These are phyloP conservation scores for Plasmodium blacklocki DNA, from an alignment of 169 alveolate species.

Conservation along the genomic window DNA sequence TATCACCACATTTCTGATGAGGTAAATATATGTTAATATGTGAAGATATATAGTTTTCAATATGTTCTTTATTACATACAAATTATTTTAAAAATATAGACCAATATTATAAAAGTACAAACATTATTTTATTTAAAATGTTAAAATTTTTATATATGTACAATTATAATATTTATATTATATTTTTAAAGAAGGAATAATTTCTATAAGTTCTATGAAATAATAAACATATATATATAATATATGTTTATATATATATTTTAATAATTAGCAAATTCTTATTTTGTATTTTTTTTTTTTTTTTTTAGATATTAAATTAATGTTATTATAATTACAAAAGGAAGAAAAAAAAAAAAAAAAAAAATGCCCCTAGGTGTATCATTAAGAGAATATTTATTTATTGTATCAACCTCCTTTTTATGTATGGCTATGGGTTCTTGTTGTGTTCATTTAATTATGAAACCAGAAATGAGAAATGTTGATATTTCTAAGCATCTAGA, in stretches of 20 bases:
- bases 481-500: conserved; percentile 49
- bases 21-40: too few species aligned
- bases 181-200: too few species aligned
- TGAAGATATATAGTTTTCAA: too few species aligned
- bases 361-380: conserved; percentile 73
- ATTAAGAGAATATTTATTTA: conserved; percentile 35
- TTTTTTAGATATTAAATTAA: not conserved
- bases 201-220: not conserved
- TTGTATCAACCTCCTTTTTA: conserved; percentile 68
- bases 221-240: not conserved
- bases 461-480: conserved; percentile 56
- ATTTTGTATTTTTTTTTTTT: not conserved
- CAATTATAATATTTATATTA: too few species aligned
- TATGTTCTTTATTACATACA: too few species aligned
- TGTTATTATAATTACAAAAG: too few species aligned
- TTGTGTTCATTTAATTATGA: conserved; percentile 68
- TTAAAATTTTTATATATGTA: too few species aligned
- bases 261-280: not conserved
- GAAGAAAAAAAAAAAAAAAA: conserved; percentile 14
- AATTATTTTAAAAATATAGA: too few species aligned
- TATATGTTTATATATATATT: not conserved
- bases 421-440: conserved; percentile 76
- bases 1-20: too few species aligned
- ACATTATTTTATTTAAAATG: too few species aligned
- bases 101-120: too few species aligned